Conservation (phyloP, 805 yeast species). For the Jamesozyma gamospora region DNA sequence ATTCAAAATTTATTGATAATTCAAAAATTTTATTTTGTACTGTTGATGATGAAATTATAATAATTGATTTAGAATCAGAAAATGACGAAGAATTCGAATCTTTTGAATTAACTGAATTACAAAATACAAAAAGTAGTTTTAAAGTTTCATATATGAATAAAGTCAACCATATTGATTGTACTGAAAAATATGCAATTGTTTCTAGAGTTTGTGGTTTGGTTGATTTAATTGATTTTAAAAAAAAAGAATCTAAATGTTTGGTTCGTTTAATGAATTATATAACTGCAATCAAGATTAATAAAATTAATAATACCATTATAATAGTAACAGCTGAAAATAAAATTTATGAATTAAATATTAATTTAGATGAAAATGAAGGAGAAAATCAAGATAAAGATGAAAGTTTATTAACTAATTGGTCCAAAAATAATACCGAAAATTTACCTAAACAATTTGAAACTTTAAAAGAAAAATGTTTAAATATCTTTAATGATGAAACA, state of each 20-base stretch:
- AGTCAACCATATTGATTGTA: slow-evolving; percentile 44
- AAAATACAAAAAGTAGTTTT: slow-evolving; percentile 20
- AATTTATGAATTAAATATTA: slow-evolving; percentile 52
- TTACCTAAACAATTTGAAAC: slow-evolving; percentile 55
- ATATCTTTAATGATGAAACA: slow-evolving; percentile 45
- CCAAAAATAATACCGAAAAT: slow-evolving; percentile 61
- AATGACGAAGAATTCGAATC: slow-evolving; percentile 34
- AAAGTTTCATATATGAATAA: slow-evolving; percentile 39
- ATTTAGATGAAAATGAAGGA: slow-evolving; percentile 4
- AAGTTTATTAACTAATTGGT: slow-evolving; percentile 56
- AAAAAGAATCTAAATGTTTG: slow-evolving; percentile 32
- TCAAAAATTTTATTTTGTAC: slow-evolving; percentile 42
- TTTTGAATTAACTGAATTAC: slow-evolving; percentile 29
- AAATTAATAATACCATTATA: slow-evolving; percentile 39
- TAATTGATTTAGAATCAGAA: slow-evolving; percentile 33
- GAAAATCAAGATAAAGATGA: slow-evolving; percentile 6
- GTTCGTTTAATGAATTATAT: slow-evolving; percentile 53
- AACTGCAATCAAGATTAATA: slow-evolving; percentile 50
- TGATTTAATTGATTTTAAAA: slow-evolving; percentile 34
- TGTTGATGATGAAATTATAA: slow-evolving; percentile 51
- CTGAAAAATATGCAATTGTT: slow-evolving; percentile 44
- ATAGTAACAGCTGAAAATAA: slow-evolving; percentile 67
- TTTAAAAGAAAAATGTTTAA: slow-evolving; percentile 60
- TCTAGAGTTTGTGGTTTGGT: slow-evolving; percentile 59
- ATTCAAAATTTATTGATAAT: slow-evolving; percentile 39